phyloP scores from a whole-genome alignment of 2,329 filamentous ascomycete genomes.

The Phialocephala sp. region DNA sequence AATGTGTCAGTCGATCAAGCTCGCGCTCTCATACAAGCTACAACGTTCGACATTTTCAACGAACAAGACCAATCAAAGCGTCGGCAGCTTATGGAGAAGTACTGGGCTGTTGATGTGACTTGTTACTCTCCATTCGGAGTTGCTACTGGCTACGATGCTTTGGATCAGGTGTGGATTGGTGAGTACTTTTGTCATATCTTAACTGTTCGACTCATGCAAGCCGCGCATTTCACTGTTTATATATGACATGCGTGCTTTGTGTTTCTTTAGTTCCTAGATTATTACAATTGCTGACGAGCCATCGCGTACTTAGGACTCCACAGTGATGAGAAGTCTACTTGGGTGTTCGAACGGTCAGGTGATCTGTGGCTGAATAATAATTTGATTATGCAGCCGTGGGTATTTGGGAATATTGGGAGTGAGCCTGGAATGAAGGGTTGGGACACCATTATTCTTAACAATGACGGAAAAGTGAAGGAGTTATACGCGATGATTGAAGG shows the following conservation, averaged over 20 bases:
- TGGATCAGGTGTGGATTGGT: conserved; percentile 9
- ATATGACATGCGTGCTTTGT: background rate
- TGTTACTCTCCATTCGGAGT: conserved; percentile 14
- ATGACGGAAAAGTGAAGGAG: conserved; percentile 9
- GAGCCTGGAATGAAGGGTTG: conserved; percentile 6
- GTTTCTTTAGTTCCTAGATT: background rate
- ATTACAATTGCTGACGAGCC: conserved; percentile 4
- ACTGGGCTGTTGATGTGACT: conserved; percentile 10
- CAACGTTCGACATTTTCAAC: conserved; percentile 9
- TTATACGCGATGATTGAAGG: conserved; percentile 9
- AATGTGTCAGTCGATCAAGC: conserved; percentile 4
- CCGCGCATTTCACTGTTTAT: no score
- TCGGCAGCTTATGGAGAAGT: conserved; percentile 9
- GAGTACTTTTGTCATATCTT: background rate
- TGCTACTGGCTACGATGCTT: conserved; percentile 10
- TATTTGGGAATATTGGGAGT: background rate
- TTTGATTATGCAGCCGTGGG: conserved; percentile 12
- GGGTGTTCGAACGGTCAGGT: conserved; percentile 1
- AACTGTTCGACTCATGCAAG: background rate
- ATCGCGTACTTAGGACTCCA: background rate
- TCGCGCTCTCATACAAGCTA: conserved; percentile 9
- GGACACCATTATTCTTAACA: conserved; percentile 2
- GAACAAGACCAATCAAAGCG: conserved; percentile 9
- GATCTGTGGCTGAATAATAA: conserved; percentile 1
- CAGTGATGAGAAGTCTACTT: conserved; percentile 4